Percentiles rank a stretch among this genome's conserved stretches.
These are phyloP conservation scores for Aspergillus uvarum DNA, from an alignment of 2,329 filamentous ascomycete species.

Conservation along the genomic window DNA sequence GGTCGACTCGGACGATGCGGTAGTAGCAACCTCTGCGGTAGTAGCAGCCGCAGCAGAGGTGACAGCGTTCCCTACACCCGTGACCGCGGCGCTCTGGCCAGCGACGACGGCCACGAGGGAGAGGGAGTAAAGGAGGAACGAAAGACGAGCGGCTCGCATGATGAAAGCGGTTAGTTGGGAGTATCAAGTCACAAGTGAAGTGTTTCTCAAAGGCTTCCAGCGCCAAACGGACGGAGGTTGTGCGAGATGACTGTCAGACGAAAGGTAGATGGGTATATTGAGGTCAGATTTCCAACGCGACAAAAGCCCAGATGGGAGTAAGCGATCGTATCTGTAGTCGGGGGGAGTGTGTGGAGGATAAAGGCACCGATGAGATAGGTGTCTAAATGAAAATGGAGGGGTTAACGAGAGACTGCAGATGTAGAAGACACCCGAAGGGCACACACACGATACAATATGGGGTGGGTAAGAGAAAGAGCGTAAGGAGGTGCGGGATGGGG, in stretches of 20 bases:
- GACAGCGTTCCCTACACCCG: constrained; percentile 18
- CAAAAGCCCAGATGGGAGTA: neutral
- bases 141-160: constrained; percentile 35
- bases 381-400: constrained; percentile 10
- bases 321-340: constrained; percentile 1
- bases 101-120: constrained; percentile 33
- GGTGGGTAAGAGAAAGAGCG: constrained; percentile 9
- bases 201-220: constrained; percentile 3
- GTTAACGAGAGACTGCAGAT: constrained; percentile 23
- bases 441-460: constrained; percentile 3
- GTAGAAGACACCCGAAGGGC: constrained; percentile 3
- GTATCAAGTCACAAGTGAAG: neutral
- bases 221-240: neutral
- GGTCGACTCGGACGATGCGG: constrained; percentile 19
- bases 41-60: constrained; percentile 17
- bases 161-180: constrained; percentile 13
- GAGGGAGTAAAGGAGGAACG: constrained; percentile 34
- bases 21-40: constrained; percentile 17
- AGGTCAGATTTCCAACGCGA: constrained; percentile 5
- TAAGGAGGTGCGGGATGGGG: constrained; percentile 15
- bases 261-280: neutral
- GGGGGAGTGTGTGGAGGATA: neutral
- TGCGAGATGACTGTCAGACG: neutral
- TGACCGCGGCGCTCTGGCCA: constrained; percentile 28
- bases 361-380: constrained; percentile 4